Evolutionary conservation across 192 early-diverging fungal genomes (phyloP), one percentile per base, ranked within the genome.

Genomic region (Geranomyces variabilis): DNA sequence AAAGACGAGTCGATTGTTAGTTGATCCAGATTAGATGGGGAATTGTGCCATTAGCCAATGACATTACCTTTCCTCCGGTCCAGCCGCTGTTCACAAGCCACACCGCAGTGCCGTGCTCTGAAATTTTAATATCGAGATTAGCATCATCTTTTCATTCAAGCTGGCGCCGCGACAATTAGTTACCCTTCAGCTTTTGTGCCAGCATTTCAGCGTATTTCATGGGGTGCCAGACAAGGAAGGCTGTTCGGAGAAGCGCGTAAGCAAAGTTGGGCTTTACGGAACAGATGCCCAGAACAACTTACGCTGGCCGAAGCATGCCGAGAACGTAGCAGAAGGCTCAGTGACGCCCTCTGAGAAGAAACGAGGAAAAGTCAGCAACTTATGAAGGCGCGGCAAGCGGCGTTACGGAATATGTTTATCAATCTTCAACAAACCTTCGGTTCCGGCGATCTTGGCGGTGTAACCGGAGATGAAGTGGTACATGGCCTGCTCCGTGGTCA

Each of bases 31-130:
- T n/a, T n/a, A n/a, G n/a, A n/a, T n/a, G n/a, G n/a, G n/a, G n/a
- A n/a, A n/a, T n/a, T n/a, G n/a, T n/a, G n/a, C n/a, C n/a, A n/a
- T n/a, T n/a, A n/a, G n/a, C n/a, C n/a, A n/a, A n/a, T n/a, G n/a
- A n/a, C n/a, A 7, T 41, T 41, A 41, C 36, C 36, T 80, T 83
- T 47, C 95, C 95, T 79, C 95, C 93, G 49, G 81, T 92, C 95
- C 92, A 95, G 69, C 93, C 93, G 62, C 93, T 95, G 86, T 95
- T 96, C 83, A 95, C 85, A 19, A 82, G 46, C 93, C 93, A 96
- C 55, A 89, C 91, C 80, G 91, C 83, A 49, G 88, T 89, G 71
- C 83, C 83, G 79, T 94, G 86, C 67, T 77, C 31, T 59, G 33
- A 8, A 41, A 41, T 31, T 36, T 22, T 17, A 47, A 47, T 13